Percentiles rank a stretch among this genome's conserved stretches.
phyloP scores from a whole-genome alignment of 768 basidiomycete genomes.

The Agaricus subrufescens region DNA sequence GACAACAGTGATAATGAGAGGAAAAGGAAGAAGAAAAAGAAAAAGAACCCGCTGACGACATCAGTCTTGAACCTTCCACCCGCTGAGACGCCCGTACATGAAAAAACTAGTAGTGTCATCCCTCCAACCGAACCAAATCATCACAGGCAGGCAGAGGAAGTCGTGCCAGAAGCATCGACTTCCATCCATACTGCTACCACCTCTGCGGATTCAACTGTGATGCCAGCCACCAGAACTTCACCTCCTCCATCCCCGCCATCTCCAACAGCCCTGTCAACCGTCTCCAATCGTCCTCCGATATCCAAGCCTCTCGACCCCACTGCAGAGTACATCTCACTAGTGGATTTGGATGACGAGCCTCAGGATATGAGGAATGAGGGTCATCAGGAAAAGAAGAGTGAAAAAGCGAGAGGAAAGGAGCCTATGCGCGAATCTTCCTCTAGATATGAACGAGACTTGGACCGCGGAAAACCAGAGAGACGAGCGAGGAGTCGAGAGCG shows the following conservation, averaged over 20 bases:
- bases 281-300: neutral
- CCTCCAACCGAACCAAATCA: neutral
- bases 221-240: neutral
- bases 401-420: constrained; percentile 11
- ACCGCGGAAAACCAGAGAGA: constrained; percentile 24
- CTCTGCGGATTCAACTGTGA: too few relatives aligned
- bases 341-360: neutral
- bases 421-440: neutral
- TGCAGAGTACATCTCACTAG: constrained; percentile 5
- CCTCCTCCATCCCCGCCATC: neutral
- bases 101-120: neutral
- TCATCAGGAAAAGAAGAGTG: constrained; percentile 1
- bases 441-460: constrained; percentile 33
- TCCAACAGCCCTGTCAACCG: neutral
- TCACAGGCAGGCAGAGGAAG: neutral
- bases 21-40: constrained; percentile 1
- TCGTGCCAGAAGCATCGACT: neutral
- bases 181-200: neutral
- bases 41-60: neutral
- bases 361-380: neutral
- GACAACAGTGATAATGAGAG: neutral
- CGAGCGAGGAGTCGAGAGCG: constrained; percentile 17
- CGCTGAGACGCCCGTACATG: neutral
- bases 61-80: neutral
- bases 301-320: neutral